Evolutionary conservation across 176 grass and related monocot species (phyloP), one percentile per base, ranked within the genome.

Genomic region (Bolboschoenus planiculmis): DNA sequence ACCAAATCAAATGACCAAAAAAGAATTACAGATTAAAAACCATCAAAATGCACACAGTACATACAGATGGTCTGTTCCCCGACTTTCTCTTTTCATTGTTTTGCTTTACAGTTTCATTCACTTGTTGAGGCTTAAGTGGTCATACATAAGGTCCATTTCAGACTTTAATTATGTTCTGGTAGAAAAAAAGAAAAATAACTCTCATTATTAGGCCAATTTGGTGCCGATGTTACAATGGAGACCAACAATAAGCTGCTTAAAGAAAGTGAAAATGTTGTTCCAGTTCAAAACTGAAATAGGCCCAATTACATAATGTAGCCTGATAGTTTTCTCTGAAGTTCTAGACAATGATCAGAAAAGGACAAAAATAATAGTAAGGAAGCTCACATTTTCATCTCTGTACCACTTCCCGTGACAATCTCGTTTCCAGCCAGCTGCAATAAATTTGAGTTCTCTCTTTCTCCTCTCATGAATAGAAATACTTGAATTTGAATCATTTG

Each of bases 321-420:
- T 24, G 4, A 20, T 47, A 0, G 0, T 16, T 51, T 76, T 31
- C 46, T 31, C 26, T 47, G 7, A 14, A 71, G n/a, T 72, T 51
- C 13, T 8, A 76, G 2, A 51, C 23, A 20, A 76, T 51, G 27
- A 51, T 50, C 13, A 48, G 72, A 51, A 76, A 76, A 76, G 0
- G 2, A 68, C 31, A 15, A 74, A 8, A 83, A 2, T 51, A 60
- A 82, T 37, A 71, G 47, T 10, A 50, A 76, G 61, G 16, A 58
- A 80, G 79, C 94, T 92, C 78, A 92, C 92, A 81, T 91, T 85
- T 90, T 91, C 88, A 83, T 92, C 94, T 90, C 81, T 84, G 80
- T 89, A 97, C 91, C 94, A 97, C 77, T 84, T 92, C 78, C 94
- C 90, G 85, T 90, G 80, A 55, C 90, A 83, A 76, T 94, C 88